Percentiles rank a stretch among this genome's conserved stretches.
These are phyloP conservation scores for Lentinula edodes DNA, from an alignment of 768 basidiomycete species.

Conservation along the genomic window DNA sequence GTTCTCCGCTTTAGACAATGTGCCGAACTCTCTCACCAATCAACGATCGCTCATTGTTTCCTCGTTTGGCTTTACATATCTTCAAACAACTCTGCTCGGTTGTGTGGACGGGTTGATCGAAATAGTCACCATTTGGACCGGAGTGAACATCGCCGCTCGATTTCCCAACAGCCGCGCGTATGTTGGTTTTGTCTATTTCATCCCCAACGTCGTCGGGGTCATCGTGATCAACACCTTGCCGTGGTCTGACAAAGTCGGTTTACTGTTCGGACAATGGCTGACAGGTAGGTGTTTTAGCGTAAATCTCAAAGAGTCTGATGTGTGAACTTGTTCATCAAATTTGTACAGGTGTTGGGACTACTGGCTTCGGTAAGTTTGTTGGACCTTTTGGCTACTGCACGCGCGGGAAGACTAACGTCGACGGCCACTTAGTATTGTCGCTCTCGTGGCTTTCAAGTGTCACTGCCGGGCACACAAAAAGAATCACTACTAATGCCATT, in stretches of 20 bases:
- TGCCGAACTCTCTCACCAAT: constrained; percentile 52
- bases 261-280: constrained; percentile 53
- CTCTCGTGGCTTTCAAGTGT: constrained; percentile 62
- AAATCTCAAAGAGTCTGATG: background rate
- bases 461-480: constrained; percentile 70
- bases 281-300: constrained; percentile 32
- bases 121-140: constrained; percentile 66
- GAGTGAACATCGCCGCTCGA: constrained; percentile 52
- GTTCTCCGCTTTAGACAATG: constrained; percentile 53
- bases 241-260: constrained; percentile 58
- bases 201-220: constrained; percentile 62
- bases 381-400: background rate
- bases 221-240: constrained; percentile 61
- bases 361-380: constrained; percentile 39
- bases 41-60: constrained; percentile 42
- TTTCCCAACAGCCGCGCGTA: constrained; percentile 58
- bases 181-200: constrained; percentile 51
- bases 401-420: background rate
- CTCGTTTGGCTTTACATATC: constrained; percentile 56
- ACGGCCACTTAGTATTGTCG: constrained; percentile 30
- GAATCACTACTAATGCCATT: constrained; percentile 66
- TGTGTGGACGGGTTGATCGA: constrained; percentile 63
- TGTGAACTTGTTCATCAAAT: background rate
- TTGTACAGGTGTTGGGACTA: constrained; percentile 37
- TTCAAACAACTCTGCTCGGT: constrained; percentile 66